Percentiles rank a stretch among this genome's conserved stretches.
phyloP scores from a whole-genome alignment of 1,284 basidiomycete genomes.

The Austroboletus novae-zelandiae region DNA sequence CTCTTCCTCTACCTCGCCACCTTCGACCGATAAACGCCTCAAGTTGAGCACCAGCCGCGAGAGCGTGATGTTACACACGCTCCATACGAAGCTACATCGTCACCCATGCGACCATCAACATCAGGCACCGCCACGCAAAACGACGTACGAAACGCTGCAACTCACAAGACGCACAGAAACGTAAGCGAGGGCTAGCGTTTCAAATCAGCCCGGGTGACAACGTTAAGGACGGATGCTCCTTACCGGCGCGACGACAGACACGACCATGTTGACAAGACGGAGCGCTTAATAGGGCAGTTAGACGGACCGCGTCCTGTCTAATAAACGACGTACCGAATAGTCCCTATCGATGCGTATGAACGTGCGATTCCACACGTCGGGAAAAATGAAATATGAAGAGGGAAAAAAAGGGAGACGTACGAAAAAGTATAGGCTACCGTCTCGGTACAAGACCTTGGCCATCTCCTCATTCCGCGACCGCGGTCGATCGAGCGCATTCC shows the following conservation, averaged over 20 bases:
- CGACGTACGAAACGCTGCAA: not conserved
- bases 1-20: not conserved
- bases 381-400: not conserved
- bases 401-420: constrained; percentile 24
- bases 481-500: constrained; percentile 37
- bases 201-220: not conserved
- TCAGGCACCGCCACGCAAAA: constrained; percentile 4
- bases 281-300: constrained; percentile 18
- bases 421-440: constrained; percentile 39
- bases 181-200: constrained; percentile 22
- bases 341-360: constrained; percentile 13
- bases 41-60: constrained; percentile 39
- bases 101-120: not conserved
- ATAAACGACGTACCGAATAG: constrained; percentile 25
- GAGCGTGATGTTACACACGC: constrained; percentile 36
- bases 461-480: constrained; percentile 24
- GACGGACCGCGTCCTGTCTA: not conserved
- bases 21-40: constrained; percentile 21
- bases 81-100: constrained; percentile 40
- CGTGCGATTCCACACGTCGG: not conserved
- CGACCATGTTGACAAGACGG: constrained; percentile 30
- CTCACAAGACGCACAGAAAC: constrained; percentile 32
- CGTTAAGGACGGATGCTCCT: constrained; percentile 5
- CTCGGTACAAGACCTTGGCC: constrained; percentile 31
- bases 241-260: constrained; percentile 30